These are phyloP conservation scores for Sungouiella blattae DNA, from an alignment of 805 yeast genomes.

Conservation along the genomic window DNA sequence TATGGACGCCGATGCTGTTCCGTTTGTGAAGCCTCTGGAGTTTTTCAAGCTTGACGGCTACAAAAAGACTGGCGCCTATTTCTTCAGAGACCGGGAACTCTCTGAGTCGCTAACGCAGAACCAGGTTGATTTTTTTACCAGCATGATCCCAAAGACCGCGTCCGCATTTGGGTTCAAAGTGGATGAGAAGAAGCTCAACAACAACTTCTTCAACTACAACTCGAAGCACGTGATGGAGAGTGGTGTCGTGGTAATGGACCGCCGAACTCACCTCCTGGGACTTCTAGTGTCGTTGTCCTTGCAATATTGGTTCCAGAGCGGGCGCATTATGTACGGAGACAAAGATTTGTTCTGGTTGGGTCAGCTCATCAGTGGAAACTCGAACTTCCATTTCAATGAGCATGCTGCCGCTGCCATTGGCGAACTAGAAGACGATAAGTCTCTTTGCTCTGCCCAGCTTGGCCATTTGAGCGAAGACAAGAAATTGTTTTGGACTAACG, in stretches of 20 bases:
- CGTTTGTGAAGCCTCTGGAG: slow-evolving; percentile 9
- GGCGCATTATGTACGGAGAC: slow-evolving; percentile 21
- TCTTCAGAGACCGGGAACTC: slow-evolving; percentile 23
- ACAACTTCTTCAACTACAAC: slow-evolving; percentile 14
- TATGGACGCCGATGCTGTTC: slow-evolving; percentile 17
- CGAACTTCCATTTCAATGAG: slow-evolving; percentile 16
- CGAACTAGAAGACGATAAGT: slow-evolving; percentile 10
- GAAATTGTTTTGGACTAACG: slow-evolving; percentile 27
- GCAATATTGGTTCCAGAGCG: slow-evolving; percentile 18
- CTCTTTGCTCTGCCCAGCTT: slow-evolving; percentile 25
- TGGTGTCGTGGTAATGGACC: slow-evolving; percentile 31
- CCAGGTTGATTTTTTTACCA: slow-evolving; percentile 7
- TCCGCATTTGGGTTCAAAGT: slow-evolving; percentile 4
- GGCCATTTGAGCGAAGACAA: slow-evolving; percentile 19
- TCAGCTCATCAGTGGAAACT: slow-evolving; percentile 20
- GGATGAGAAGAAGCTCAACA: slow-evolving; percentile 7
- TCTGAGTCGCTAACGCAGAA: slow-evolving; percentile 8
- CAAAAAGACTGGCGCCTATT: slow-evolving; percentile 28
- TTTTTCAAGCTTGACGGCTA: slow-evolving; percentile 11
- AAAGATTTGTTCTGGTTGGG: slow-evolving; percentile 32
- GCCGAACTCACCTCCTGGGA: slow-evolving; percentile 19
- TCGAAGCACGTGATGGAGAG: slow-evolving; percentile 32
- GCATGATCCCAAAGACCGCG: slow-evolving; percentile 11
- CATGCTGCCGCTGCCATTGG: slow-evolving; percentile 22
- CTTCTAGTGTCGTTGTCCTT: slow-evolving; percentile 11